Base-by-base conservation (phyloP, 164 flowering plant species). In the Nymphaea thermarum region DNA sequence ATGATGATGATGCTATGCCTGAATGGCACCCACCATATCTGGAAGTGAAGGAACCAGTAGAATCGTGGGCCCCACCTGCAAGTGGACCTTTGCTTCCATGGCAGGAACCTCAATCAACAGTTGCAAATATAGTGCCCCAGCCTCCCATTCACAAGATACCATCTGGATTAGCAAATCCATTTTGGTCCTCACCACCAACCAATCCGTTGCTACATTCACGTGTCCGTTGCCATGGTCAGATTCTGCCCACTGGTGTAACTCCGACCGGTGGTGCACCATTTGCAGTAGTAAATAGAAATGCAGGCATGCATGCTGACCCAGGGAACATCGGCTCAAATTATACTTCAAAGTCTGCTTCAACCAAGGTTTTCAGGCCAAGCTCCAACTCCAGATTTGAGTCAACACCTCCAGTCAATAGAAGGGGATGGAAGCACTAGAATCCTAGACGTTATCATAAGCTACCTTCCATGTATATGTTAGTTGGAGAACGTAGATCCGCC, bases 1-100 rank as follows among this genome's bases (percentile, higher is more conserved):
- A 80, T 77, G 76, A 67, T 69, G 79, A 75, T 68, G 82, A 82
- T 65, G 82, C 81, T 71, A 83, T 85, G 80, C 89, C 86, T 18
- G 89, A 83, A 74, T 82, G 86, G 89, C 67, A 70, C 62, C 84
- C 86, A 25, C 84, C 83, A 14, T 73, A 67, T 65, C 59, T 71
- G 42, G 68, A 67, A 42, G 15, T 8, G 25, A n/a, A 61, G 2
- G 12, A 47, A 47, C 55, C 4, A 14, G 55, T 47, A 47, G 55
- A 47, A 47, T 47, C 12, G 12, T 2, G 11, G 11, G 6, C 12
- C 2, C 55, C 12, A 14, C 55, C 55, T 47, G 55, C 55, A 47
- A 10, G 42, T 11, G 63, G 71, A 66, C 67, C 67, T 7, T 57
- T 69, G 43, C 65, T 68, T 18, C 65, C 65, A 18, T 66, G 68